A percentile compares a stretch with the other conserved stretches of the same genome.
phyloP scores from a whole-genome alignment of 129 eudicot species.

The Pseudognaphalium luteoalbum region DNA sequence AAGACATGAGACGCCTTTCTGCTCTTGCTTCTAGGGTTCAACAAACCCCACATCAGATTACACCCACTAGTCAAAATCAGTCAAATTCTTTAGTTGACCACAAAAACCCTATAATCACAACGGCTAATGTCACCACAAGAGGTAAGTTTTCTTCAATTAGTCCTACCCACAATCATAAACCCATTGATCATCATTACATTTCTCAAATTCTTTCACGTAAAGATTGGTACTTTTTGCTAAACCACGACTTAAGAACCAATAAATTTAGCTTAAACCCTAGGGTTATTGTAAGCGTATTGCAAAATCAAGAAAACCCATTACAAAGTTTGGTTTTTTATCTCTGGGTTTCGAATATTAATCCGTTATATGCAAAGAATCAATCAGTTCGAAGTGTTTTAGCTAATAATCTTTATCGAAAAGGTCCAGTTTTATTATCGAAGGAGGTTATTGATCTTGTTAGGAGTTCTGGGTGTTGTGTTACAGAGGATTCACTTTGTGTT shows the following conservation, averaged over 20 bases:
- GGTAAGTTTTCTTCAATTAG: constrained; percentile 48
- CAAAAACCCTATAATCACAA: constrained; percentile 29
- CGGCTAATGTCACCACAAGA: constrained; percentile 18
- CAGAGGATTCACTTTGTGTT: constrained; percentile 68
- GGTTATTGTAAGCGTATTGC: constrained; percentile 61
- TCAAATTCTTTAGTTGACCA: constrained; percentile 21
- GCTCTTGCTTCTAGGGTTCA: constrained; percentile 72
- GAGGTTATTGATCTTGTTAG: constrained; percentile 58
- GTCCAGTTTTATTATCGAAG: constrained; percentile 73
- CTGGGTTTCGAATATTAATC: constrained; percentile 67
- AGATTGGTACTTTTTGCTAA: constrained; percentile 81
- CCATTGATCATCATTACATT: constrained; percentile 62
- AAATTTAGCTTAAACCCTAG: constrained; percentile 49
- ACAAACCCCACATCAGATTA: constrained; percentile 31
- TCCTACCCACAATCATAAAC: constrained; percentile 36
- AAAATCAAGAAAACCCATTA: constrained; percentile 76
- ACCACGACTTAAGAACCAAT: constrained; percentile 58
- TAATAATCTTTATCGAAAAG: constrained; percentile 62
- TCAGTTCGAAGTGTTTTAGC: constrained; percentile 53
- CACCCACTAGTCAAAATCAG: constrained; percentile 35
- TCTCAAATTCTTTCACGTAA: constrained; percentile 60
- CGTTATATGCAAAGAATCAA: constrained; percentile 53
- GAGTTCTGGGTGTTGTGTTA: constrained; percentile 54
- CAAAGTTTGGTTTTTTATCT: constrained; percentile 62
- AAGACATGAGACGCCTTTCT: constrained; percentile 65